phyloP scores from a whole-genome alignment of 1,284 basidiomycete genomes.

The Trichosporon ovoides region DNA sequence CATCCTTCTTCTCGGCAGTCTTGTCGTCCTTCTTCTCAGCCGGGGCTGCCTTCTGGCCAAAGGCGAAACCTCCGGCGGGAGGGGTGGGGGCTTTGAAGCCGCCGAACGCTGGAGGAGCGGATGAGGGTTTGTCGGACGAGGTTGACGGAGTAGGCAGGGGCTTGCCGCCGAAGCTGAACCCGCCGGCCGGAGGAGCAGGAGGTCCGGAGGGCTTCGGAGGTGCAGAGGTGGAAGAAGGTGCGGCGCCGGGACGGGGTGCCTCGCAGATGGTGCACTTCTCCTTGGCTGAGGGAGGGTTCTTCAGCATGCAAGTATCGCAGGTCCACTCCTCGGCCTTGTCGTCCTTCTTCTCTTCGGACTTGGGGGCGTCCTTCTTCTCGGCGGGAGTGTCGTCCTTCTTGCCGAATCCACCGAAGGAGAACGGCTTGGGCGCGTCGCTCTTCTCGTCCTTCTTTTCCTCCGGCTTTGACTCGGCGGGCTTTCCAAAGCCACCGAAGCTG shows the following conservation, averaged over 20 bases:
- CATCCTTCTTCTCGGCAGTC: background rate
- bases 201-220: constrained; percentile 3
- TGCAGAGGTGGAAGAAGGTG: constrained; percentile 2
- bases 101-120: background rate
- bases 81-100: background rate
- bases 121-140: constrained; percentile 1
- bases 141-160: background rate
- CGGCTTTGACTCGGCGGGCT: constrained; percentile 6
- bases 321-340: constrained; percentile 44
- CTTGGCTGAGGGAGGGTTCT: constrained; percentile 51
- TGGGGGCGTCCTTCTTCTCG: background rate
- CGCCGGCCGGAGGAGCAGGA: constrained; percentile 3
- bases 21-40: constrained; percentile 45
- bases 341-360: background rate
- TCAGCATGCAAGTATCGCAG: constrained; percentile 53
- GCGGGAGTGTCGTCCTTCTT: background rate
- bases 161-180: constrained; percentile 10
- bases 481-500: constrained; percentile 16
- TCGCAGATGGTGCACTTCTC: constrained; percentile 57
- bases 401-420: constrained; percentile 7
- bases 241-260: constrained; percentile 41
- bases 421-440: background rate
- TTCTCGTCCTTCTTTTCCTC: background rate
- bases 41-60: constrained; percentile 48
- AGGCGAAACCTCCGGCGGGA: background rate